Conservation (phyloP, 805 yeast genomes). For the Jamesozyma rosinii region DNA sequence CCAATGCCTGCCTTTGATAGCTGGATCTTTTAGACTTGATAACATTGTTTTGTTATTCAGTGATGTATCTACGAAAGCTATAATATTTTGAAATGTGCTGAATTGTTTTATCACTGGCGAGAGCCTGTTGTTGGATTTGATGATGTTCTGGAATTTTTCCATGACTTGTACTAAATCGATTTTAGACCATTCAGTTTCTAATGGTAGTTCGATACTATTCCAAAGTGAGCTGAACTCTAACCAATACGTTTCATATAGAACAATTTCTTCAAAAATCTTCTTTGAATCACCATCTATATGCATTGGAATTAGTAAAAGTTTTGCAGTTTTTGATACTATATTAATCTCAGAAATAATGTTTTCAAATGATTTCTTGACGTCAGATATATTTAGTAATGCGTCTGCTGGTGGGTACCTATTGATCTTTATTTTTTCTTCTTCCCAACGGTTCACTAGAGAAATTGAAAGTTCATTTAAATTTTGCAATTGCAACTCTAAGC, state of each 20-base stretch:
- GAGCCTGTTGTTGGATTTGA: background rate
- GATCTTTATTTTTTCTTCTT: constrained; percentile 37
- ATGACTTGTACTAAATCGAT: background rate
- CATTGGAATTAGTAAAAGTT: constrained; percentile 31
- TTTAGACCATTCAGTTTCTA: constrained; percentile 9
- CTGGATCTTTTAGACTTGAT: constrained; percentile 39
- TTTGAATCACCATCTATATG: background rate
- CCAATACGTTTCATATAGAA: background rate
- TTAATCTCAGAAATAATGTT: constrained; percentile 17
- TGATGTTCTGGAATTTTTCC: background rate
- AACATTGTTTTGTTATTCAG: background rate
- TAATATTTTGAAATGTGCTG: background rate
- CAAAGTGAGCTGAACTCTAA: constrained; percentile 1
- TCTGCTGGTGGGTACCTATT: constrained; percentile 34
- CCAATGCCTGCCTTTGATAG: constrained; percentile 65
- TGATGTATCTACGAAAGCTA: background rate
- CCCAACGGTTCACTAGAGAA: constrained; percentile 40
- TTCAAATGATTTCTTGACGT: constrained; percentile 21
- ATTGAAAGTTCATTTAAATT: constrained; percentile 30
- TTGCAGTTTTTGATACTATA: constrained; percentile 22
- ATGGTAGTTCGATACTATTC: constrained; percentile 2
- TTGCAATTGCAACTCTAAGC: constrained; percentile 34
- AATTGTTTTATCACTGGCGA: background rate
- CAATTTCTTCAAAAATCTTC: background rate
- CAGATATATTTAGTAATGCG: constrained; percentile 37